Conservation (phyloP, 1,284 basidiomycete genomes). For the Leccinum huronense region DNA sequence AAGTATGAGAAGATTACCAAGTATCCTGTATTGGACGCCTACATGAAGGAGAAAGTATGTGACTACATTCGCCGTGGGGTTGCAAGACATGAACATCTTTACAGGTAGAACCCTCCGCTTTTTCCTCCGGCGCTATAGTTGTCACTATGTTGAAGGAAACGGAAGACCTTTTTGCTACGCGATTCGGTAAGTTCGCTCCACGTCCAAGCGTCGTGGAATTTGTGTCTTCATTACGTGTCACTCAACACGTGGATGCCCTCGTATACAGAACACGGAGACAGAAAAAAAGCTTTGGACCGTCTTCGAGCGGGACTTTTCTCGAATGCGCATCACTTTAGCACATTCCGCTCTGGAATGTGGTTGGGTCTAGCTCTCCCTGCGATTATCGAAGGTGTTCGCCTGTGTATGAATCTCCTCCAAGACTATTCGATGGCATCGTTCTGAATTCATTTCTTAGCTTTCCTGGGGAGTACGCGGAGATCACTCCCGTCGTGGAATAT, state of each 20-base stretch:
- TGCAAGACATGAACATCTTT: neutral
- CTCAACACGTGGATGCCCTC: neutral
- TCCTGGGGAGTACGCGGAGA: constrained; percentile 53
- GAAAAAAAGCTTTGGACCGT: constrained; percentile 73
- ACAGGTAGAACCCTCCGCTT: constrained; percentile 61
- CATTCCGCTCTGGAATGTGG: constrained; percentile 74
- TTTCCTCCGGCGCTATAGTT: constrained; percentile 62
- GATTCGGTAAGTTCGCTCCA: constrained; percentile 59
- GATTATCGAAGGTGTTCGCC: constrained; percentile 64
- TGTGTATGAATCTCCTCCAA: constrained; percentile 47
- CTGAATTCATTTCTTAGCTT: constrained; percentile 44
- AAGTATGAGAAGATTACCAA: constrained; percentile 90
- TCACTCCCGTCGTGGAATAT: constrained; percentile 72
- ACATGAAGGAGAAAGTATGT: constrained; percentile 68
- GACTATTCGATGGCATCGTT: neutral
- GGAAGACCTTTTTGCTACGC: constrained; percentile 69
- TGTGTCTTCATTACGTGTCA: neutral
- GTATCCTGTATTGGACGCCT: constrained; percentile 66
- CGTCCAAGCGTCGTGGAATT: neutral
- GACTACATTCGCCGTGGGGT: neutral
- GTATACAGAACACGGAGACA: constrained; percentile 71
- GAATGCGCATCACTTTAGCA: constrained; percentile 77
- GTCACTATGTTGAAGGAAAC: constrained; percentile 69
- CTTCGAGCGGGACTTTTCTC: constrained; percentile 59
- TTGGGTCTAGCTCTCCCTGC: constrained; percentile 80